Evolutionary conservation across 2,329 filamentous ascomycete species (phyloP).

Genomic region (Sarocladium strictum): DNA sequence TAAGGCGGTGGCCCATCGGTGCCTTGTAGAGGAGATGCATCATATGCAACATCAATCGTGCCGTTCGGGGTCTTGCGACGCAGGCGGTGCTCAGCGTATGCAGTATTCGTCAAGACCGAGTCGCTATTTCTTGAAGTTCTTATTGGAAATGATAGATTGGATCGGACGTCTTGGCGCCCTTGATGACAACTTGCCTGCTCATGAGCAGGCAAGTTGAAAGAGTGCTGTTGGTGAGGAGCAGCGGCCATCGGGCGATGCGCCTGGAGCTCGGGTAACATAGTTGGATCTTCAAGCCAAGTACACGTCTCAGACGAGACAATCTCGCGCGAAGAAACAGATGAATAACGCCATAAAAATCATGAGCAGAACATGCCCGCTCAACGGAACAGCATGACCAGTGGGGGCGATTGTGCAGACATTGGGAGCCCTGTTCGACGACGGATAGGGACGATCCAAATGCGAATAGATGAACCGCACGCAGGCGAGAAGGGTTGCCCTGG

Average conservation of each 20-base stretch:
- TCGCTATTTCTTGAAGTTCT: background rate
- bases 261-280: conserved; percentile 46
- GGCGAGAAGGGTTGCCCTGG: background rate
- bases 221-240: conserved; percentile 19
- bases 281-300: background rate
- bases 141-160: conserved; percentile 25
- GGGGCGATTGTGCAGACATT: background rate
- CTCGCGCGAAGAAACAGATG: conserved; percentile 18
- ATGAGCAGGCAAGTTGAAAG: background rate
- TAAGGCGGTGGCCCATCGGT: conserved; percentile 67
- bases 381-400: background rate
- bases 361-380: background rate
- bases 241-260: conserved; percentile 46
- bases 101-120: background rate
- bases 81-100: conserved; percentile 63
- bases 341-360: conserved; percentile 10
- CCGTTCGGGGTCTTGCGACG: conserved; percentile 90
- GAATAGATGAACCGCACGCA: background rate
- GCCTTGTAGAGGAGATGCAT: conserved; percentile 72
- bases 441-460: too few species aligned
- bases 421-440: background rate
- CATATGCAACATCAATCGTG: conserved; percentile 87
- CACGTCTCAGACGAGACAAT: background rate
- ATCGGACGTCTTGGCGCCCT: conserved; percentile 11
- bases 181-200: background rate